Evolutionary conservation across 1,284 basidiomycete species (phyloP).

Genomic region (Ceratobasidium sp.): DNA sequence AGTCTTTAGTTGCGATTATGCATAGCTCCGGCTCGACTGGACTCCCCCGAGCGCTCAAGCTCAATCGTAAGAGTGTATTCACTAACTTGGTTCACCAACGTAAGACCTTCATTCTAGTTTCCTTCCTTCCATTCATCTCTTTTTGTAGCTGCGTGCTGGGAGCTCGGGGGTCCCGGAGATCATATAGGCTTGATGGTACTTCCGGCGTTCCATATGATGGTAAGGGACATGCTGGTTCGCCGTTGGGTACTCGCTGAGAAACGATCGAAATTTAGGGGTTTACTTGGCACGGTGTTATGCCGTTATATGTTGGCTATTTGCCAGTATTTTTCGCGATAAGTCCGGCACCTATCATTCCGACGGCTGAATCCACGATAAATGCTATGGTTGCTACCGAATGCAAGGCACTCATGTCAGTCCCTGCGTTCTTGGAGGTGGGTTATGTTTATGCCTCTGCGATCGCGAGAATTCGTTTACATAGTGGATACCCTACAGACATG

Average conservation of each 20-base stretch:
- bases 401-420: conserved; percentile 41
- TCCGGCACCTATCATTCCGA: conserved; percentile 40
- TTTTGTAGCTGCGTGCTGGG: conserved; percentile 11
- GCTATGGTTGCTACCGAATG: conserved; percentile 1
- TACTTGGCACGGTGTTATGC: conserved; percentile 8
- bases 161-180: conserved; percentile 19
- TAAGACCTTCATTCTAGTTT: background rate
- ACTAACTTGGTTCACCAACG: background rate
- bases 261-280: conserved; percentile 5
- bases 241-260: background rate
- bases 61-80: background rate
- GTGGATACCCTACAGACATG: conserved; percentile 39
- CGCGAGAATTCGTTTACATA: background rate
- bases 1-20: background rate
- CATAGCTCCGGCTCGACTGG: conserved; percentile 41
- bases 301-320: conserved; percentile 23
- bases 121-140: background rate
- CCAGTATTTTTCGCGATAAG: conserved; percentile 46
- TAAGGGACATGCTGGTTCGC: background rate
- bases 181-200: conserved; percentile 27
- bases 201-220: conserved; percentile 39
- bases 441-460: no score
- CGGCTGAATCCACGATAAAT: conserved; percentile 46
- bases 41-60: conserved; percentile 5
- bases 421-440: conserved; percentile 47